Evolutionary conservation across 768 basidiomycete genomes (phyloP).

Genomic region (Calocera viscosa): DNA sequence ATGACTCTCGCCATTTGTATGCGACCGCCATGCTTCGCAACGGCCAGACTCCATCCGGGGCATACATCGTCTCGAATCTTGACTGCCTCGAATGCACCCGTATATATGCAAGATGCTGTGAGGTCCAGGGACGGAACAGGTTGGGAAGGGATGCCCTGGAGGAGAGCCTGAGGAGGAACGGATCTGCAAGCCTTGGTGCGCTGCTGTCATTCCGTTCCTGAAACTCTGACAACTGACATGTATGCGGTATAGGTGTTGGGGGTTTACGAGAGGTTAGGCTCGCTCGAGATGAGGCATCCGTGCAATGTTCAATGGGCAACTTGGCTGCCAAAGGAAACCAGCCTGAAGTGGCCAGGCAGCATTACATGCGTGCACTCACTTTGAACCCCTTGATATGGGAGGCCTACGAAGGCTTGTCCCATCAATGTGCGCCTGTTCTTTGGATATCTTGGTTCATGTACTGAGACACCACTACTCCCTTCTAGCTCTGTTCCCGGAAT

Average conservation of each 20-base stretch:
- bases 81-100: constrained; percentile 65
- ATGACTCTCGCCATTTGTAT: constrained; percentile 76
- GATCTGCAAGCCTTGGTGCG: constrained; percentile 37
- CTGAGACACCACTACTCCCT: constrained; percentile 17
- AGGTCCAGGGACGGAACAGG: constrained; percentile 55
- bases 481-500: constrained; percentile 53
- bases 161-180: constrained; percentile 32
- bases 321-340: constrained; percentile 71
- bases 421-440: constrained; percentile 43
- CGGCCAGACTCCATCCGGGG: constrained; percentile 61
- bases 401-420: constrained; percentile 78
- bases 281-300: constrained; percentile 51
- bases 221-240: not conserved
- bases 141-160: constrained; percentile 38
- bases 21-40: constrained; percentile 61
- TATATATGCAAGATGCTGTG: constrained; percentile 66
- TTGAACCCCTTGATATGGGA: constrained; percentile 81
- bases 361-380: constrained; percentile 58
- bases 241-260: not conserved
- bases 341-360: constrained; percentile 53
- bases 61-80: constrained; percentile 53
- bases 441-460: constrained; percentile 9
- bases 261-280: not conserved
- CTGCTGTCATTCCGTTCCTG: not conserved
- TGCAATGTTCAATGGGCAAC: constrained; percentile 64